Conservation (phyloP, 2,329 filamentous ascomycete genomes). For the Fonsecaea monophora region DNA sequence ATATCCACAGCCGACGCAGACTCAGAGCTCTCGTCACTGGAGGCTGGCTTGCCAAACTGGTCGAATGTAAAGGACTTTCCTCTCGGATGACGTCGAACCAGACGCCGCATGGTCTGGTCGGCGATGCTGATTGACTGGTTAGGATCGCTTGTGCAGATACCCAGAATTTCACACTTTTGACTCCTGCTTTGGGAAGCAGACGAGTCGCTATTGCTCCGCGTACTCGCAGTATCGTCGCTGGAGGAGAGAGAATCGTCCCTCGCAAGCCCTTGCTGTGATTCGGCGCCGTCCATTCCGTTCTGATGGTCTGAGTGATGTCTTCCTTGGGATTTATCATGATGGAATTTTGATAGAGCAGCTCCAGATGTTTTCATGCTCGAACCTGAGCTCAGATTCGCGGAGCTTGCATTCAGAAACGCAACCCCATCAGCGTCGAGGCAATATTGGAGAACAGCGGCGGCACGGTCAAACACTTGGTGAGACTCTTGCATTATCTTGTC, state of each 20-base stretch:
- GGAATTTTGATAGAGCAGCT: conserved; percentile 16
- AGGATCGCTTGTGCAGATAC: conserved; percentile 11
- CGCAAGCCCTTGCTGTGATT: background rate
- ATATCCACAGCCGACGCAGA: conserved; percentile 27
- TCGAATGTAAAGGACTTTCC: conserved; percentile 73
- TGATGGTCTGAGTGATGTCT: background rate
- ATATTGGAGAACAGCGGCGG: conserved; percentile 53
- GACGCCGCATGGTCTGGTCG: conserved; percentile 50
- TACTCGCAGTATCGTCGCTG: conserved; percentile 17
- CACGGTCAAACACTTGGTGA: conserved; percentile 50
- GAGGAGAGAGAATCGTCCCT: conserved; percentile 4
- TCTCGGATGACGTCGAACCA: conserved; percentile 55
- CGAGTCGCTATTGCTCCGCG: conserved; percentile 23
- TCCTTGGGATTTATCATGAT: conserved; percentile 18
- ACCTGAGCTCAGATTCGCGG: conserved; percentile 33
- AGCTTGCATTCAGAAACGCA: conserved; percentile 44
- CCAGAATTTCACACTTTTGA: conserved; percentile 40
- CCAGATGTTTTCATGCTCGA: conserved; percentile 23
- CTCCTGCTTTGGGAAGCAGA: conserved; percentile 35
- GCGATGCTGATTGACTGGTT: conserved; percentile 43
- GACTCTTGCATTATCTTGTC: conserved; percentile 19
- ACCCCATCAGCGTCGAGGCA: conserved; percentile 52
- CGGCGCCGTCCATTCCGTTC: background rate
- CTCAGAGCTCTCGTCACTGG: conserved; percentile 71
- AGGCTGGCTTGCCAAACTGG: conserved; percentile 78